Conservation (phyloP, 169 alveolate genomes). For the Cryptosporidium ryanae region DNA sequence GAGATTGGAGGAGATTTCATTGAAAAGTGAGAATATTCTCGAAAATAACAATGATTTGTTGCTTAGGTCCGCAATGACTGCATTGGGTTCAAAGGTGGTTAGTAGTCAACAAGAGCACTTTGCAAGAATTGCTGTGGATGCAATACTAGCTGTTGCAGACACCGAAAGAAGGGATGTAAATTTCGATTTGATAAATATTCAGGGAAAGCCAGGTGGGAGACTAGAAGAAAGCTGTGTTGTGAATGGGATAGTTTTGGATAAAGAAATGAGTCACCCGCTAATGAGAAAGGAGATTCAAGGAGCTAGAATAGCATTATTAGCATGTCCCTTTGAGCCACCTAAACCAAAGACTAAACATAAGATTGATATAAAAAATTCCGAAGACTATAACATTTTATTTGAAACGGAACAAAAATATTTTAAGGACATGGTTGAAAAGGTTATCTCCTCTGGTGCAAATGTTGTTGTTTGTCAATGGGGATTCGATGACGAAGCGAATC, state of each 20-base stretch:
- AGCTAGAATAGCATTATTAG: conserved; percentile 96
- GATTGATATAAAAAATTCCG: conserved; percentile 95
- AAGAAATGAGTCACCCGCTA: conserved; percentile 99
- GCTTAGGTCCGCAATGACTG: conserved; percentile 94
- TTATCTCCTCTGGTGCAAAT: conserved; percentile 96
- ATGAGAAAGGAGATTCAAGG: conserved; percentile 94
- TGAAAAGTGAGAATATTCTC: conserved; percentile 81
- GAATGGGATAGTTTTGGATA: conserved; percentile 95
- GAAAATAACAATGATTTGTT: conserved; percentile 81
- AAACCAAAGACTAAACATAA: conserved; percentile 99
- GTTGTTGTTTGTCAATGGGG: conserved; percentile 99
- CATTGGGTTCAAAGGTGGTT: conserved; percentile 97
- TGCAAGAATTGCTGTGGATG: conserved; percentile 96
- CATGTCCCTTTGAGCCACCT: conserved; percentile 99
- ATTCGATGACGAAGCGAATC: conserved; percentile 99
- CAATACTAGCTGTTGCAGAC: conserved; percentile 98
- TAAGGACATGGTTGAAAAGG: conserved; percentile 93
- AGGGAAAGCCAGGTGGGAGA: conserved; percentile 97
- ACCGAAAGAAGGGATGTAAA: conserved; percentile 96
- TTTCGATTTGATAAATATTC: conserved; percentile 95
- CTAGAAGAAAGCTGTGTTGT: conserved; percentile 95
- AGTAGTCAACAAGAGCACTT: conserved; percentile 90
- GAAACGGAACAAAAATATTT: conserved; percentile 94
- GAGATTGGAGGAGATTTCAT: conserved; percentile 91
- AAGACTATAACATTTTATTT: conserved; percentile 90